Base-by-base conservation (phyloP, 192 early-diverging fungal species). In the Obelidium mucronatum region DNA sequence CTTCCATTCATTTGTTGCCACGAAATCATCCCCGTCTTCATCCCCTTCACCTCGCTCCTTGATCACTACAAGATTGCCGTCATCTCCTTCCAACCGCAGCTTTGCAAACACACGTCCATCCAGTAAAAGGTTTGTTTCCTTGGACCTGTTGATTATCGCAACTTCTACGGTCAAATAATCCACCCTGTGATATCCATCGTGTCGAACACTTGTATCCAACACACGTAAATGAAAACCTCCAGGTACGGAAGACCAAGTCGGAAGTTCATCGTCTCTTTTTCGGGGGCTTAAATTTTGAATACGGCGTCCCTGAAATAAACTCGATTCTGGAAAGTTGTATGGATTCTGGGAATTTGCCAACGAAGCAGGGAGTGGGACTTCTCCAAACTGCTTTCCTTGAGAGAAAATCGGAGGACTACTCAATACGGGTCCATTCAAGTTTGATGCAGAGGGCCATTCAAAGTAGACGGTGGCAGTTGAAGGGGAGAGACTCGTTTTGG, bases 391-490 rank as follows among this genome's bases (percentile, higher is more conserved):
- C n/a, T n/a, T n/a, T n/a, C n/a, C n/a, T n/a, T n/a, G n/a, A n/a
- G n/a, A n/a, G n/a, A n/a, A n/a, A n/a, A n/a, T n/a, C n/a, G n/a
- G n/a, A n/a, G n/a, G n/a, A n/a, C n/a, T n/a, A n/a, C n/a, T n/a
- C 26, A 48, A 15, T 33, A n/a, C 40, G 26, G 73, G 73, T 1
- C 73, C 73, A 40, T 75, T 75, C 5, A 37, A 26, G 24, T 75
- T 61, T 31, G 11, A 17, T 17, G 34, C 24, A 67, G 34, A 1
- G 6, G 73, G 73, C 73, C 73, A 75, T 17, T 15, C 62, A 40
- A 75, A 75, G 22, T 53, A 30, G 2, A 69, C 67, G 13, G 26
- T 40, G 24, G 26, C 60, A 44, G 35, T 42, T 2, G 60, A 48
- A 13, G 73, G 59, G 11, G 34, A 24, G 6, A 40, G 6, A 30